Evolutionary conservation across 2,329 filamentous ascomycete genomes (phyloP), one percentile per base, ranked within the genome.

Genomic region (Amphichorda felina): DNA sequence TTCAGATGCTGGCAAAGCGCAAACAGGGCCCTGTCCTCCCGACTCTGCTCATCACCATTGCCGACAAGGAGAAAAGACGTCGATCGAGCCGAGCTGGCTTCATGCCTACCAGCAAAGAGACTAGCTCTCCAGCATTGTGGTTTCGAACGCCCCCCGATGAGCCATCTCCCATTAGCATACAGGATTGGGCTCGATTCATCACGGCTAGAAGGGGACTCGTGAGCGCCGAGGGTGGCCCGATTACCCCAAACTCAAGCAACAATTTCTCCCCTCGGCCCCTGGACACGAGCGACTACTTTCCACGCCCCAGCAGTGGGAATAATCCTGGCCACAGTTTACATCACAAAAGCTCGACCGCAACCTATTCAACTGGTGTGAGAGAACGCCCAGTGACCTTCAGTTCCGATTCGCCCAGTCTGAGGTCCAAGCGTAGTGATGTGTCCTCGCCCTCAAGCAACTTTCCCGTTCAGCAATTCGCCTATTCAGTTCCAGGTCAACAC

Each of bases 71-170:
- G 42, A 68, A 72, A 37, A 80, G 79, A 46, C 69, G 76, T 34
- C 66, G 76, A 40, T 80, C 76, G 32, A 80, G 75, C 44, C 66
- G 75, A 40, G 72, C 76, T 4, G 67, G 70, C 4, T 57, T 80
- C 16, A 67, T 65, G 14, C 52, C 66, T 8, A 53, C 60, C 6
- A 64, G 56, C 38, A 75, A 69, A 47, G 68, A 75, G 13, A 55
- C 63, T 2, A 53, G 57, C 8, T 56, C 64, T 3, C 63, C 59
- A 8, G 66, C 64, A 0, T 51, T 81, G 3, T 69, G 68, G 56
- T 79, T 81, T 41, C 71, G 76, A 22, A 57, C 64, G 0, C 57
- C 65, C 13, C 53, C 58, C 4, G 15, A 31, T 11, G 16, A 31
- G 10, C n/a, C n/a, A 11, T 14, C 9, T 16, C n/a, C 62, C 33